Base-by-base conservation (phyloP, 2,329 filamentous ascomycete species). In the Neopestalotiopsis clavispora region DNA sequence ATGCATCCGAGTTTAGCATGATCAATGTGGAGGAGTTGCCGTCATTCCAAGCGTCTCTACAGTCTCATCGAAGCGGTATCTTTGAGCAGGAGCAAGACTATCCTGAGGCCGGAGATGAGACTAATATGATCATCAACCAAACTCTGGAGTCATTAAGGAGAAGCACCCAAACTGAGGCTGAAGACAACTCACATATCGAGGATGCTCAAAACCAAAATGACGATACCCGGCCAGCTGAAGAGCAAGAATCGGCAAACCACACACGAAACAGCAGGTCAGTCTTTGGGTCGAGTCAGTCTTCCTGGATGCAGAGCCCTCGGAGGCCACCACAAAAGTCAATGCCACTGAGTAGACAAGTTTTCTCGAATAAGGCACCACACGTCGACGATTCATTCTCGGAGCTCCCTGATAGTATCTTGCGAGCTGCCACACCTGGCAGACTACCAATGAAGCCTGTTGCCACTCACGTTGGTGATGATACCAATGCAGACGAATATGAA, bases 1-100 rank as follows among this genome's bases (percentile, higher is more conserved):
- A 85, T 62, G 79, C 79, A 2, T 79, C 78, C 17, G 87, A 89
- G 52, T 89, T 89, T 70, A 89, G 86, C 74, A 89, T 89, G 86
- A 89, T 89, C 68, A 86, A 86, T 40, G 82, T 88, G 69, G 83
- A 87, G 60, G 87, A 86, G 2, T 79, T 89, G 20, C 85, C 84
- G 2, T 87, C 86, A 0, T 79, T 77, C 56, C 74, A 77, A 59
- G 73, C 72, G n/a, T 76, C 75, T 4, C 78, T 88, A 67, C 83
- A 84, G 45, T 81, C 78, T 1, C 81, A 81, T 45, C 78, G 82
- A 67, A 79, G 76, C 69, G 72, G 75, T n/a, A 76, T 79, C 30
- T 75, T 78, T 3, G 77, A 78, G 2, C 74, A 75, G 23, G 69
- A 66, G 4, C 42, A 52, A 13, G 28, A 20, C 5, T 76, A 81